A percentile compares a stretch with the other conserved stretches of the same genome.
These are phyloP conservation scores for Warburgia ugandensis DNA, from an alignment of 164 flowering plant species.

Conservation along the genomic window DNA sequence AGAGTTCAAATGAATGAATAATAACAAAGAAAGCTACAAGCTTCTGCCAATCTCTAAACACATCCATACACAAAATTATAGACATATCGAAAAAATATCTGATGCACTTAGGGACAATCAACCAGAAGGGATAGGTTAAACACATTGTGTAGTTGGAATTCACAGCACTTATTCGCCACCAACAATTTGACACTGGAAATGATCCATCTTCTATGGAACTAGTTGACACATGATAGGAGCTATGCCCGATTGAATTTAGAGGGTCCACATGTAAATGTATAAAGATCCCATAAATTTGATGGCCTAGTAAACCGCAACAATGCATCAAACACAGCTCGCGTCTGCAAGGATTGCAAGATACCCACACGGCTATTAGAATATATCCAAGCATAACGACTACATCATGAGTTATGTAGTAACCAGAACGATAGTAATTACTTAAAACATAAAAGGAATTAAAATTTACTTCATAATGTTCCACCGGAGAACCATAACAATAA, in stretches of 20 bases:
- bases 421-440: no score
- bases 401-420: not conserved
- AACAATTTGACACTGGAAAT: slow-evolving; percentile 56
- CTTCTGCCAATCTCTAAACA: not conserved
- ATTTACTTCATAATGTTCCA: no score
- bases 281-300: slow-evolving; percentile 71
- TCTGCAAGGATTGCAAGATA: slow-evolving; percentile 39
- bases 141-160: slow-evolving; percentile 72
- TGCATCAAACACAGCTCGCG: slow-evolving; percentile 74
- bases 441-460: no score
- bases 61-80: not conserved
- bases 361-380: not conserved
- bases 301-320: slow-evolving; percentile 66
- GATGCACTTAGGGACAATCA: slow-evolving; percentile 74
- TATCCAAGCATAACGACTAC: not conserved
- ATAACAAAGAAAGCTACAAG: no score
- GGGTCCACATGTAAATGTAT: slow-evolving; percentile 70
- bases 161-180: slow-evolving; percentile 82
- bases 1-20: no score
- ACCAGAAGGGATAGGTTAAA: slow-evolving; percentile 85
- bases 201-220: slow-evolving; percentile 54
- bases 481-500: no score
- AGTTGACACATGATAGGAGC: slow-evolving; percentile 36
- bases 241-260: slow-evolving; percentile 58
- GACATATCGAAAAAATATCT: slow-evolving; percentile 54